A percentile compares a stretch with the other conserved stretches of the same genome.
These are phyloP conservation scores for Coemansia sp. DNA, from an alignment of 192 early-diverging fungal genomes.

Conservation along the genomic window DNA sequence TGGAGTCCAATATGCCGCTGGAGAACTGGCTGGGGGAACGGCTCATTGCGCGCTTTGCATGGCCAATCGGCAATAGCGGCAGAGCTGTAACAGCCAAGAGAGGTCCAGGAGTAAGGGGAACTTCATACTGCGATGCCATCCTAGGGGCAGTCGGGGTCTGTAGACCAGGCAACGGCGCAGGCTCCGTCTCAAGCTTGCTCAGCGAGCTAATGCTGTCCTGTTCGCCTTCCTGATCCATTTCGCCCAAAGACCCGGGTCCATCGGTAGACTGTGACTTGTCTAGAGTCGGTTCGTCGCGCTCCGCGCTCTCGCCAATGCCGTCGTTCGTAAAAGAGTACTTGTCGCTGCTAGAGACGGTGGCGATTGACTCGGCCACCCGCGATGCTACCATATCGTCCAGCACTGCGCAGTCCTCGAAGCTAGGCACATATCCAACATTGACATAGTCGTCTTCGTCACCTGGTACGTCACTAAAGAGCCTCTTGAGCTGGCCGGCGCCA, in stretches of 20 bases:
- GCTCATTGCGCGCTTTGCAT: slow-evolving; percentile 19
- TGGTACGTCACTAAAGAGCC: slow-evolving; percentile 27
- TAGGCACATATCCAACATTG: not conserved
- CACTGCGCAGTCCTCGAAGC: not conserved
- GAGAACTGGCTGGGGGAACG: slow-evolving; percentile 30
- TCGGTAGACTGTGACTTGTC: not conserved
- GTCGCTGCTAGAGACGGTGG: slow-evolving; percentile 31
- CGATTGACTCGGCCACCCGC: not conserved
- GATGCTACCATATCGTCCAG: not conserved
- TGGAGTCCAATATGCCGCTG: slow-evolving; percentile 4
- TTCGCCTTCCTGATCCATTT: slow-evolving; percentile 6
- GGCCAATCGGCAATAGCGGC: slow-evolving; percentile 1
- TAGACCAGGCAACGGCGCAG: not conserved
- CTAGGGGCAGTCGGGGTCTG: not conserved
- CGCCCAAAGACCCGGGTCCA: not conserved
- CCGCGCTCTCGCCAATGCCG: not conserved
- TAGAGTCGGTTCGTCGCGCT: not conserved
- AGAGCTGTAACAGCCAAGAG: not conserved
- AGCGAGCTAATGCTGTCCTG: slow-evolving; percentile 39
- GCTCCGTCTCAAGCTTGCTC: slow-evolving; percentile 35
- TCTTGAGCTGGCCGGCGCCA: slow-evolving; percentile 46
- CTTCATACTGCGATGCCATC: not conserved
- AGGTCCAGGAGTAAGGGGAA: not conserved
- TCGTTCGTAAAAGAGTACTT: slow-evolving; percentile 30
- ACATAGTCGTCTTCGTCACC: not conserved